A percentile compares a stretch with the other conserved stretches of the same genome.
These are phyloP conservation scores for Quercus alba DNA, from an alignment of 306 rosid species.

Conservation along the genomic window DNA sequence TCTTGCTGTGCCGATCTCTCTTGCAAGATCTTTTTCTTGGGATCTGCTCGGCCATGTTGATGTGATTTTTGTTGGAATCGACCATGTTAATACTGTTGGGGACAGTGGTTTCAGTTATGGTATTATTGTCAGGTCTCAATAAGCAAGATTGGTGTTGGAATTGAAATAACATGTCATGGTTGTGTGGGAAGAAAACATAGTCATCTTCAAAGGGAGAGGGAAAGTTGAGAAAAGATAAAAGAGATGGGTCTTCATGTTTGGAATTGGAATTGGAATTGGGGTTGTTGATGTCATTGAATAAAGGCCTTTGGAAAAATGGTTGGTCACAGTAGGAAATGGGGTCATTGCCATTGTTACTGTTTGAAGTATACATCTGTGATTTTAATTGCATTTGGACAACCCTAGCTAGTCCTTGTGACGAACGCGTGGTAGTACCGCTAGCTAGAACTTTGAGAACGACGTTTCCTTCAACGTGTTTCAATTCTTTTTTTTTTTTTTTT, in stretches of 20 bases:
- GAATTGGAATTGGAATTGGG: conserved; percentile 19
- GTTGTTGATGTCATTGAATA: conserved; percentile 28
- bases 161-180: conserved; percentile 22
- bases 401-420: conserved; percentile 20
- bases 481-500: conserved; percentile 19
- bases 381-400: conserved; percentile 27
- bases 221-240: conserved; percentile 41
- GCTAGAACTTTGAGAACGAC: conserved; percentile 36
- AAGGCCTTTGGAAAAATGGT: conserved; percentile 29
- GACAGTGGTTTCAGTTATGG: not conserved
- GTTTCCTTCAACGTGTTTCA: conserved; percentile 36
- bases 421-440: too few relatives aligned
- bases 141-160: conserved; percentile 15
- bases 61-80: conserved; percentile 9
- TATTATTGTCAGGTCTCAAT: not conserved
- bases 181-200: conserved; percentile 29
- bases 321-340: conserved; percentile 50
- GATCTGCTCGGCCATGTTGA: conserved; percentile 7
- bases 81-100: conserved; percentile 3
- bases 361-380: conserved; percentile 52
- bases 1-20: conserved; percentile 92
- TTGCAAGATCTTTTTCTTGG: conserved; percentile 52
- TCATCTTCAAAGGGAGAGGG: conserved; percentile 54
- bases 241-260: conserved; percentile 23
- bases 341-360: conserved; percentile 31